phyloP scores from a whole-genome alignment of 805 yeast species.

The Candida ulmi region DNA sequence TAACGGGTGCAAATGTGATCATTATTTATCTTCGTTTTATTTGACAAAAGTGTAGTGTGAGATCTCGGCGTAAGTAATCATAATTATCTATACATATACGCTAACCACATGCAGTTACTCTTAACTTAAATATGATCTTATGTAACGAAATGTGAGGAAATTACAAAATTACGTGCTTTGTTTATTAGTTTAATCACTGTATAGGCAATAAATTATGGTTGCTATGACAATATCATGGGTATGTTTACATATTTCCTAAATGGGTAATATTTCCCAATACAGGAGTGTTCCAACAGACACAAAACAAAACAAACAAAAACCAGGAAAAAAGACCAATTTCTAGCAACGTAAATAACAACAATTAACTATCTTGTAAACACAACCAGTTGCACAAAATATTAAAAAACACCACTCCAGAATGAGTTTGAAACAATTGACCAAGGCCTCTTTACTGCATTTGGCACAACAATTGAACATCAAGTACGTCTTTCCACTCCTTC shows the following conservation, averaged over 20 bases:
- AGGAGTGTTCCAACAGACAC: background rate
- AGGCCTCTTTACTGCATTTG: slow-evolving; percentile 30
- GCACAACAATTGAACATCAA: slow-evolving; percentile 29
- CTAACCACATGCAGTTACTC: no score
- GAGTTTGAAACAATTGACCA: slow-evolving; percentile 31
- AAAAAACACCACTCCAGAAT: slow-evolving; percentile 9
- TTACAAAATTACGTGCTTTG: no score
- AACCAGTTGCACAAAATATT: no score
- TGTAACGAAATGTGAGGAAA: no score
- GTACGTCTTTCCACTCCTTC: slow-evolving; percentile 23
- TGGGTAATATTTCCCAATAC: slow-evolving; percentile 7
- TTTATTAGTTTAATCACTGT: no score
- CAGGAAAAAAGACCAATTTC: slow-evolving; percentile 1
- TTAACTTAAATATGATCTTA: no score
- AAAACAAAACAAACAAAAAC: slow-evolving; percentile 6
- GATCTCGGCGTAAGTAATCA: no score
- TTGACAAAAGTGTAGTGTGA: background rate
- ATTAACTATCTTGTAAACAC: background rate
- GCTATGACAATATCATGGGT: no score
- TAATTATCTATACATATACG: no score
- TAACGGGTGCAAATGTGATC: no score
- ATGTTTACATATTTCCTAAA: slow-evolving; percentile 18
- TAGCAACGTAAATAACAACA: slow-evolving; percentile 4
- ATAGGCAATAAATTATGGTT: no score
- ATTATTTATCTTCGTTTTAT: no score